Base-by-base conservation (phyloP, 768 basidiomycete species). In the Cyclocybe aegerita region DNA sequence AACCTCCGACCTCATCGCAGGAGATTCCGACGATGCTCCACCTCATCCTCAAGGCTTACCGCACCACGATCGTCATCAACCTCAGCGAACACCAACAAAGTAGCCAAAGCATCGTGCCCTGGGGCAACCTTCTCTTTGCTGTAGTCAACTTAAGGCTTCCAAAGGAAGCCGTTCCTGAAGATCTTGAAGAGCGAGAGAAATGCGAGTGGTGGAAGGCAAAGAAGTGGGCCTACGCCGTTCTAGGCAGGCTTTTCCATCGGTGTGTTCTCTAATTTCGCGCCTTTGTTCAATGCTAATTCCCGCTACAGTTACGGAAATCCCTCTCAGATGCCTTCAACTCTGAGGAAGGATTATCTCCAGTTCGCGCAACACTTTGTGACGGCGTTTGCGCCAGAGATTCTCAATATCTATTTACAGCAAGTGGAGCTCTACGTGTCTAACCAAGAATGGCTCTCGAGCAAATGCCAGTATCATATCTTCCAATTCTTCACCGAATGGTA, bases 141-240 rank as follows among this genome's bases (percentile, higher is more conserved):
- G 79, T 93, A 14, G 79, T 94, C n/a, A 85, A 87, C 54, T 68
- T 91, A 38, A 73, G 77, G 50, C 72, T 93, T 29, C 88, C 88
- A 0, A 69, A 72, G 46, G 81, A 83, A 2, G 78, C 75, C 15
- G 78, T 92, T 0, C 86, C 89, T 1, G 81, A 77, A 29, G 83
- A 89, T 49, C 80, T 83, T 53, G 88, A 92, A 4, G 87, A 88
- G 11, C 74, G 88, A 33, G 90, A 93, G 70, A 76, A 75, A 41
- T 81, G 76, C 40, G 88, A 90, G 59, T 96, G 93, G 93, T 92
- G 91, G 88, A 87, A 86, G 63, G 80, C 87, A 7, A 95, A 95
- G 72, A 96, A 96, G 64, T 95, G 93, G 93, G 90, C 93, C 0
- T 93, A 86, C 62, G 81, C 78, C n/a, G 83, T 82, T 34, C 73